phyloP scores from a whole-genome alignment of 2,329 filamentous ascomycete genomes.

The Colletotrichum eremochloae region DNA sequence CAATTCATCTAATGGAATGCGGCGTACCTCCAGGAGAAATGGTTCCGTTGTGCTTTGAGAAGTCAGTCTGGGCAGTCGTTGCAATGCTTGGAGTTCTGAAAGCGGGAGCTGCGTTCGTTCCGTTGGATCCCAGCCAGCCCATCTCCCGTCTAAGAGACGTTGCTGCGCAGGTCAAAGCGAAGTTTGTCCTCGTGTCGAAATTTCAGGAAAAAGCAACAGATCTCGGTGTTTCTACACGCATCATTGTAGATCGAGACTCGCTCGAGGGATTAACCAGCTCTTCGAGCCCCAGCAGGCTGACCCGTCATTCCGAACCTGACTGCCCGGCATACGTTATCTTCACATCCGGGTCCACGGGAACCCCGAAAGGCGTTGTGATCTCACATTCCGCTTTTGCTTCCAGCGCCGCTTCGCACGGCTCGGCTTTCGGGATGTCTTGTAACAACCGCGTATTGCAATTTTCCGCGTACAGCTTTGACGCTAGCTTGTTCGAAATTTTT shows the following conservation, averaged over 20 bases:
- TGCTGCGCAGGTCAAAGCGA: conserved; percentile 5
- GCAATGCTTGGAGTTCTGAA: conserved; percentile 34
- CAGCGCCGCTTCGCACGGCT: conserved; percentile 40
- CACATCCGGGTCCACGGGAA: conserved; percentile 60
- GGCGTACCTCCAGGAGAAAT: not conserved
- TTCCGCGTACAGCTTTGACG: conserved; percentile 56
- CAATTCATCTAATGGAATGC: not conserved
- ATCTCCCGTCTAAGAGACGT: conserved; percentile 23
- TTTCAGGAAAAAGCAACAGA: conserved; percentile 32
- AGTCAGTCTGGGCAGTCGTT: conserved; percentile 34
- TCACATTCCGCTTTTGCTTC: conserved; percentile 44
- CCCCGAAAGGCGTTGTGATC: conserved; percentile 61
- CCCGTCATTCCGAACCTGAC: conserved; percentile 7
- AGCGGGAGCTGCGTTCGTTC: conserved; percentile 27
- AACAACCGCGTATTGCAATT: conserved; percentile 45
- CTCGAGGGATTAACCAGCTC: conserved; percentile 47
- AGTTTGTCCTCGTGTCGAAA: not conserved
- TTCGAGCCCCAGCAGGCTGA: not conserved
- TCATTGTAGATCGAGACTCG: conserved; percentile 48
- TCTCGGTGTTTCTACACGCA: not conserved
- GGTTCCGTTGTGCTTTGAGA: conserved; percentile 32
- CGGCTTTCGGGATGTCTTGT: conserved; percentile 10
- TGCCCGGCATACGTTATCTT: conserved; percentile 52
- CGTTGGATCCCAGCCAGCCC: conserved; percentile 30
- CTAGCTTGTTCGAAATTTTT: conserved; percentile 52